These are phyloP conservation scores for Daedaleopsis sinensis DNA, from an alignment of 768 basidiomycete species.

Conservation along the genomic window DNA sequence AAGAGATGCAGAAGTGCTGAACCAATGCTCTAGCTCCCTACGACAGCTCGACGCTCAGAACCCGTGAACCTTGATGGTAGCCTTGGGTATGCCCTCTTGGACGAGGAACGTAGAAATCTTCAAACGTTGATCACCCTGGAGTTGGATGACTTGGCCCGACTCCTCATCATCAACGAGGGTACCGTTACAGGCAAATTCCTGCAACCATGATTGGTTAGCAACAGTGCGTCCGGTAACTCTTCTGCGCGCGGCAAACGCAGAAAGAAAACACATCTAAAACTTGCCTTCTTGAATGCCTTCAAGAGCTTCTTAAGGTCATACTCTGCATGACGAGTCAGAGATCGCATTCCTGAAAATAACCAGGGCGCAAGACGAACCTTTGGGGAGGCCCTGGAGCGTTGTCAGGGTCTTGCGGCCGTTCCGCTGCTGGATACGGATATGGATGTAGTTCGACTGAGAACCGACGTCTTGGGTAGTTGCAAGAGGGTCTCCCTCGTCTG, in stretches of 20 bases:
- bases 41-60: conserved; percentile 53
- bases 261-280: neutral
- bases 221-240: no score
- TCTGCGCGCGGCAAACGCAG: neutral
- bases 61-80: conserved; percentile 85
- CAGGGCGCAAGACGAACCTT: conserved; percentile 55
- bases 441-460: conserved; percentile 83
- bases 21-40: conserved; percentile 22
- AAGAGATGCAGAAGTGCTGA: conserved; percentile 20
- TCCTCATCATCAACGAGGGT: conserved; percentile 94
- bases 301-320: conserved; percentile 98
- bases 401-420: conserved; percentile 99
- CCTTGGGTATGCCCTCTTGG: conserved; percentile 77
- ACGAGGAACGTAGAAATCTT: conserved; percentile 90
- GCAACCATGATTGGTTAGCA: neutral
- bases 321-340: conserved; percentile 49
- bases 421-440: conserved; percentile 97
- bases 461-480: conserved; percentile 75
- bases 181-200: conserved; percentile 99
- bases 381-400: conserved; percentile 93
- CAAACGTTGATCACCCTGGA: conserved; percentile 95
- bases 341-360: neutral
- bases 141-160: conserved; percentile 96
- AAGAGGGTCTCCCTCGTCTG: conserved; percentile 89
- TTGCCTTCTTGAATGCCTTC: conserved; percentile 98